Percentiles rank a stretch among this genome's conserved stretches.
phyloP scores from a whole-genome alignment of 768 basidiomycete genomes.

The Mycena olivaceomarginata region DNA sequence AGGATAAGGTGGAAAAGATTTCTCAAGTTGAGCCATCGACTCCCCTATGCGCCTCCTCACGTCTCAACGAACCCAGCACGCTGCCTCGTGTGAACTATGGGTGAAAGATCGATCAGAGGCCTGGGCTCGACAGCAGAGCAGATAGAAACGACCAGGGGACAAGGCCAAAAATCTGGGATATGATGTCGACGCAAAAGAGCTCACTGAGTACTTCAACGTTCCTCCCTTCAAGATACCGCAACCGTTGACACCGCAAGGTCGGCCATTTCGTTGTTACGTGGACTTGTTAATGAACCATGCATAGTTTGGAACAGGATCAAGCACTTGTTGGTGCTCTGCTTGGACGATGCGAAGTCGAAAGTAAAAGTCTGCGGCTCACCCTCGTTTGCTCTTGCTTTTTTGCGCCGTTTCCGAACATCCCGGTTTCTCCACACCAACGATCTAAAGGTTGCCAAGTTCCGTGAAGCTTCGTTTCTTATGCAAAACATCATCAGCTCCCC shows the following conservation, averaged over 20 bases:
- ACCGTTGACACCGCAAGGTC: conserved; percentile 5
- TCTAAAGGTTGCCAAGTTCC: not conserved
- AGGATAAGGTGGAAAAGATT: not conserved
- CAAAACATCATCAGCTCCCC: not conserved
- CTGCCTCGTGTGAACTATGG: conserved; percentile 16
- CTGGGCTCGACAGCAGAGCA: not conserved
- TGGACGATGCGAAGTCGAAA: not conserved
- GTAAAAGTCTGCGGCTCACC: not conserved
- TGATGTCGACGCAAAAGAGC: conserved; percentile 4
- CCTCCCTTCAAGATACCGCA: not conserved
- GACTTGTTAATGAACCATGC: not conserved
- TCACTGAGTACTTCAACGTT: not conserved
- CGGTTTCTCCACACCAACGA: not conserved
- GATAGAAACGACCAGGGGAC: not conserved
- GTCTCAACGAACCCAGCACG: conserved; percentile 14
- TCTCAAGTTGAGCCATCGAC: conserved; percentile 17
- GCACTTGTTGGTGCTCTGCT: not conserved
- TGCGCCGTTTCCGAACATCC: conserved; percentile 6
- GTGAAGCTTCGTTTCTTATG: not conserved
- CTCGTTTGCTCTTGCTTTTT: conserved; percentile 1
- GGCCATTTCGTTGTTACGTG: not conserved
- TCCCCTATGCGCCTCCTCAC: too few species aligned
- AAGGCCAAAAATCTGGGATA: conserved; percentile 4
- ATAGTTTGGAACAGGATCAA: conserved; percentile 19
- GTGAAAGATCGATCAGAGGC: not conserved